These are phyloP conservation scores for Trichoderma atroviride DNA, from an alignment of 2,329 filamentous ascomycete genomes.

Conservation along the genomic window DNA sequence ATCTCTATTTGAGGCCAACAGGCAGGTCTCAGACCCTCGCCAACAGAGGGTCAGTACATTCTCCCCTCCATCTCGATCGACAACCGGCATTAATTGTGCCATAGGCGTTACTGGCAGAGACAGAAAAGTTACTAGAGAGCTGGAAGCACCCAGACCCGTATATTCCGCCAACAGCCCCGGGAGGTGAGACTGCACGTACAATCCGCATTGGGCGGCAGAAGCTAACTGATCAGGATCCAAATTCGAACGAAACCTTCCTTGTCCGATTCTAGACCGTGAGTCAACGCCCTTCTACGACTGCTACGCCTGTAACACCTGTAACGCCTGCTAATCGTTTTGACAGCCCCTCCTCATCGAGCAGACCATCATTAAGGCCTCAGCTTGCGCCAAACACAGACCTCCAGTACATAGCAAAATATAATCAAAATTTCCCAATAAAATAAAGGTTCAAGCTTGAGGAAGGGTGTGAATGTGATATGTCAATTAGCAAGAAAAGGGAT, in stretches of 20 bases:
- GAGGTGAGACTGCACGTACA: conserved; percentile 60
- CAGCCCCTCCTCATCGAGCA: conserved; percentile 26
- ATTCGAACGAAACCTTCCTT: conserved; percentile 89
- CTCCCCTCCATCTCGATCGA: background rate
- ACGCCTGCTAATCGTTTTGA: conserved; percentile 14
- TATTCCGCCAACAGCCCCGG: conserved; percentile 83
- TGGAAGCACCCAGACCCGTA: conserved; percentile 99
- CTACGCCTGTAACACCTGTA: background rate
- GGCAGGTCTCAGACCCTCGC: conserved; percentile 77
- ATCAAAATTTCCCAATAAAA: background rate
- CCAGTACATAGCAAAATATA: conserved; percentile 19
- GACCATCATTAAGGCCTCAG: conserved; percentile 18
- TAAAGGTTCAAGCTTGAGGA: background rate
- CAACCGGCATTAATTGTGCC: background rate
- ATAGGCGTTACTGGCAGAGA: conserved; percentile 82
- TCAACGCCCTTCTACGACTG: conserved; percentile 32
- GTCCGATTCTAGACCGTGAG: conserved; percentile 80
- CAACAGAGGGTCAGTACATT: conserved; percentile 73
- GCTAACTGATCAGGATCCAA: conserved; percentile 70
- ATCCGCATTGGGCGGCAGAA: background rate
- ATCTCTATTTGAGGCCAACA: conserved; percentile 92
- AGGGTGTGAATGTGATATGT: background rate
- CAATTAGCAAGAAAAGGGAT: background rate
- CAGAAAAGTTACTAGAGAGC: conserved; percentile 82
- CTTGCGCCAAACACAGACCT: conserved; percentile 10